Evolutionary conservation across 441 rosid genomes (phyloP), one percentile per base, ranked within the genome.

Genomic region (Populus trichocarpa): DNA sequence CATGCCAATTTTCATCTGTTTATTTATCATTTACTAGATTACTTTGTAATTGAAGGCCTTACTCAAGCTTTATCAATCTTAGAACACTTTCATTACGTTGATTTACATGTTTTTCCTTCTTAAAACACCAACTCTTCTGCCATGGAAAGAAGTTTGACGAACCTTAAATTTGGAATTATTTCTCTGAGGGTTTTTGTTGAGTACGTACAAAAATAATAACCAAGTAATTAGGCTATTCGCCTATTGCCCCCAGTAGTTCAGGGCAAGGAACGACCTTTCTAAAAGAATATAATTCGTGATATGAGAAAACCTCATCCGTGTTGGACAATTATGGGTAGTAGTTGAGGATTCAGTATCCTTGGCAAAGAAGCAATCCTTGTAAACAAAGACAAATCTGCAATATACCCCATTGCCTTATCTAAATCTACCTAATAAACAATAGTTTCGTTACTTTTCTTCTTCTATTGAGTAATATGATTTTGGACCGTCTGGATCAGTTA

Each of bases 281-380:
- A 46, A 46, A 46, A 46, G 57, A 46, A 46, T 14, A 46, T 46
- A 46, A 46, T 46, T 46, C 7, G 20, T 50, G 20, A 5, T 5
- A 50, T 50, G n/a, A 50, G 23, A 38, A 42, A 36, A 4, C 8
- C 16, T 2, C 14, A 63, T 42, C 70, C 35, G 14, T 30, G 4
- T 5, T 50, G 59, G 59, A 23, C 30, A 26, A 28, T 69, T 14
- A 2, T 71, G 53, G 53, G 42, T 61, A 23, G 26, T 75, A 70
- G 71, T 18, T 50, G 74, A 76, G 36, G 75, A 75, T 38, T 53
- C 61, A 4, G n/a, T 38, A 38, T 61, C 46, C 77, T 75, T 65
- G 77, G 16, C 12, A 23, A 65, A 40, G 69, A 74, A 85, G 85
- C 79, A 81, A 81, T 65, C 76, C 63, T 16, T 50, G 20, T 50